phyloP scores from a whole-genome alignment of 345 rosid genomes.

The Citrus australasica region DNA sequence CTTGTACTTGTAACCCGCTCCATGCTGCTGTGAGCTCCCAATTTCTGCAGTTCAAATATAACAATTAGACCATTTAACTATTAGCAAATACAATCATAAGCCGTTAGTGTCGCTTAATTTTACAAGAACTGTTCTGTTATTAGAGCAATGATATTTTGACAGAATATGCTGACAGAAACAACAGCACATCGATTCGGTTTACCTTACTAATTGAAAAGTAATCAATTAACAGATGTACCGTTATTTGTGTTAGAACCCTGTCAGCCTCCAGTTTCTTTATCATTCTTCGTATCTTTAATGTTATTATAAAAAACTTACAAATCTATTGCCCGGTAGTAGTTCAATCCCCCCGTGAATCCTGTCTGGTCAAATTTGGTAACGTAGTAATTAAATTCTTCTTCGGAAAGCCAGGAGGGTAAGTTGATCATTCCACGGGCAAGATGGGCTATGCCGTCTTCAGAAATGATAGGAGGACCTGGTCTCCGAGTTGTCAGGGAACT shows the following conservation, averaged over 20 bases:
- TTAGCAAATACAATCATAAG: too few relatives aligned
- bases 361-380: constrained; percentile 36
- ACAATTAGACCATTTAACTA: too few relatives aligned
- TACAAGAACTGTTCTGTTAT: too few relatives aligned
- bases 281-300: too few relatives aligned
- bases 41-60: constrained; percentile 33
- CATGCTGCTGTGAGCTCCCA: constrained; percentile 81
- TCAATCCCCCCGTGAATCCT: constrained; percentile 73
- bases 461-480: constrained; percentile 48
- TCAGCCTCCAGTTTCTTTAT: too few relatives aligned
- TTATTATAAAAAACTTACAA: constrained; percentile 33
- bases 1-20: constrained; percentile 49
- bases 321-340: constrained; percentile 77
- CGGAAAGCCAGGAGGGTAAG: constrained; percentile 64
- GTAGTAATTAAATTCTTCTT: constrained; percentile 53
- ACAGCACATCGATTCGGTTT: too few relatives aligned
- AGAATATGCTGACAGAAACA: too few relatives aligned
- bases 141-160: too few relatives aligned
- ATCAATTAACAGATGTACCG: too few relatives aligned
- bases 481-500: constrained; percentile 29
- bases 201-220: too few relatives aligned
- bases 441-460: constrained; percentile 30
- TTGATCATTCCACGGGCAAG: constrained; percentile 18
- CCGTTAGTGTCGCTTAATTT: too few relatives aligned
- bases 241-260: too few relatives aligned